Evolutionary conservation across 805 yeast species (phyloP), one percentile per base, ranked within the genome.

Genomic region (Sporopachydermia quercuum): DNA sequence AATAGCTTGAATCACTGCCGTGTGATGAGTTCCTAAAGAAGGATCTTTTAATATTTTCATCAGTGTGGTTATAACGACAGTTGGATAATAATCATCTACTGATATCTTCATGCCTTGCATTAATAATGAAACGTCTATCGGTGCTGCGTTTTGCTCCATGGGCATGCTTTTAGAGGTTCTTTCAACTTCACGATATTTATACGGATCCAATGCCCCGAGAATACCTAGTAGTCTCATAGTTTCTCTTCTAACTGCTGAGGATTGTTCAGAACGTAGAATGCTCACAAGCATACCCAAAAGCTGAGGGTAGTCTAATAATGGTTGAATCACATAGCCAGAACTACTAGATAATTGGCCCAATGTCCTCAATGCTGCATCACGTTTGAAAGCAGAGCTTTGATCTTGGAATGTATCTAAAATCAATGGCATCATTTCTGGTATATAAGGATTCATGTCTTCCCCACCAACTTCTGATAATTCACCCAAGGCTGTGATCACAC

Each of bases 151-250:
- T 45, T 83, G 89, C 47, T 83, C 93, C 1, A 72, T 78, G 3
- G 61, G 46, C 13, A 16, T 0, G 68, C 63, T 4, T 60, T 60
- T 36, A 47, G 65, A 50, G 2, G 49, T 44, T 42, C 83, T 77
- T 53, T 87, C 97, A 5, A 87, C 83, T 49, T 85, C 95, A 41
- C 95, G 74, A 49, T 86, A 93, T 53, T 84, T 87, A 54, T 89
- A 91, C 1, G 99, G 99, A 58, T 91, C 98, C 37, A 91, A 63
- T 0, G 98, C 98, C 46, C 99, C 99, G 35, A 91, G 62, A 23
- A 87, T 86, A 53, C 99, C 99, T 42, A 91, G 63, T 16, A 91
- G 60, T 46, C 89, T 70, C 1, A 91, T 94, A 0, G 96, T 81
- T 55, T 91, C 97, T 42, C 95, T 65, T 51, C 91, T 74, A 4